phyloP scores from a whole-genome alignment of 108 stramenopile species.

The Fragilaria crotonensis region DNA sequence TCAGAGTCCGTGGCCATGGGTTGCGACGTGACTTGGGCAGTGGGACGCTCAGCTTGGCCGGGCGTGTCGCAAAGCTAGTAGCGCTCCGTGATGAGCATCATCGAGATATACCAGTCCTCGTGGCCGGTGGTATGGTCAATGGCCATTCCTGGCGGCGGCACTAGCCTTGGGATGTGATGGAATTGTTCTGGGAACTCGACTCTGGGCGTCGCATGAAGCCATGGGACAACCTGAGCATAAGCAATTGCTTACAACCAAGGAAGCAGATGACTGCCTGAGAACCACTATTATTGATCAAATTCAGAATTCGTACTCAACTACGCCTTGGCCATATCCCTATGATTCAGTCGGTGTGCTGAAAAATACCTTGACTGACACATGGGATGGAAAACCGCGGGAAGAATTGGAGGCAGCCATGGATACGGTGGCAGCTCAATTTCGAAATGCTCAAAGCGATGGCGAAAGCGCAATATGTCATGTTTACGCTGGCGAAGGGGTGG shows the following conservation, averaged over 20 bases:
- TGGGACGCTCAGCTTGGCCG: slow-evolving; percentile 52
- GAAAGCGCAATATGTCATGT: slow-evolving; percentile 23
- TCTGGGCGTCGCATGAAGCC: slow-evolving; percentile 65
- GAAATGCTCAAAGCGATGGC: slow-evolving; percentile 10
- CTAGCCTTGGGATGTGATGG: slow-evolving; percentile 68
- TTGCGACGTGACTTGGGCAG: slow-evolving; percentile 55
- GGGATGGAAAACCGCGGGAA: slow-evolving; percentile 36
- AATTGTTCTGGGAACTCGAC: slow-evolving; percentile 59
- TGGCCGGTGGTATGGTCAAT: slow-evolving; percentile 70
- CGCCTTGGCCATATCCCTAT: slow-evolving; percentile 56
- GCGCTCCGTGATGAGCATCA: slow-evolving; percentile 5
- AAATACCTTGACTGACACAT: slow-evolving; percentile 48
- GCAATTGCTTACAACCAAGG: slow-evolving; percentile 32
- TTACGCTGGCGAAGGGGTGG: slow-evolving; percentile 62
- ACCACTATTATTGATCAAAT: slow-evolving; percentile 64
- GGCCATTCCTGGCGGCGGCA: slow-evolving; percentile 59
- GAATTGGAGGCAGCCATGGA: slow-evolving; percentile 14
- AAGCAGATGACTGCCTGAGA: slow-evolving; percentile 57
- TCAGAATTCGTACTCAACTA: slow-evolving; percentile 30
- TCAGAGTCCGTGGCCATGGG: slow-evolving; percentile 74
- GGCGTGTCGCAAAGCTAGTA: slow-evolving; percentile 39
- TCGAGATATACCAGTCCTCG: slow-evolving; percentile 41
- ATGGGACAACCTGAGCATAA: slow-evolving; percentile 29
- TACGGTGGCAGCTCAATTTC: slow-evolving; percentile 22
- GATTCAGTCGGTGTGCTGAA: slow-evolving; percentile 60